Evolutionary conservation across 805 yeast species (phyloP).

Genomic region (Clavispora santaluciae): DNA sequence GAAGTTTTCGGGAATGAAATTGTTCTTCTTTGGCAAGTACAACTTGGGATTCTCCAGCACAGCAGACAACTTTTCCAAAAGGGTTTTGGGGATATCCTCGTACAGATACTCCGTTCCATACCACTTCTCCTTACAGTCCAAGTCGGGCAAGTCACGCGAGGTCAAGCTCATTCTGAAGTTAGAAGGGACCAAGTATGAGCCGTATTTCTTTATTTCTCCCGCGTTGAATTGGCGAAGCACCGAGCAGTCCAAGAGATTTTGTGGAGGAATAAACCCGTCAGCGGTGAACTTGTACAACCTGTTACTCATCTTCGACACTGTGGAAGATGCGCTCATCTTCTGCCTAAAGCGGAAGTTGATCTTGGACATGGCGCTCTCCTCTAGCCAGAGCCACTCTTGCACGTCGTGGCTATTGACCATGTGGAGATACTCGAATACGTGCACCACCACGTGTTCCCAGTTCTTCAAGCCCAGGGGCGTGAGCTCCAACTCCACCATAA

Average conservation of each 20-base stretch:
- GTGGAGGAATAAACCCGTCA: slow-evolving; percentile 51
- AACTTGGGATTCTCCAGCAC: slow-evolving; percentile 29
- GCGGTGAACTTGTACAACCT: slow-evolving; percentile 46
- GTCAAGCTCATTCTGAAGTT: slow-evolving; percentile 61
- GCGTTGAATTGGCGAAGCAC: slow-evolving; percentile 59
- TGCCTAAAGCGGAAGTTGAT: slow-evolving; percentile 77
- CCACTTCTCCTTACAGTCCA: slow-evolving; percentile 66
- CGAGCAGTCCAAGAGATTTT: slow-evolving; percentile 52
- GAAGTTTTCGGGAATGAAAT: slow-evolving; percentile 78
- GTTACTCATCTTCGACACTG: slow-evolving; percentile 67
- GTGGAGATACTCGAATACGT: slow-evolving; percentile 69
- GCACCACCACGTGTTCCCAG: slow-evolving; percentile 55
- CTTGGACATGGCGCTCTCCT: slow-evolving; percentile 61
- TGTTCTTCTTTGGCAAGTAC: slow-evolving; percentile 68
- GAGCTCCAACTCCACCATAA: slow-evolving; percentile 68
- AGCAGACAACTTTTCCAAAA: slow-evolving; percentile 29
- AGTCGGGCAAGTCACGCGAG: slow-evolving; percentile 43
- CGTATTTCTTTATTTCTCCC: slow-evolving; percentile 45
- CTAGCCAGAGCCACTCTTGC: slow-evolving; percentile 76
- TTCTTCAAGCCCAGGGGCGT: slow-evolving; percentile 66
- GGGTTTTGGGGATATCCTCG: slow-evolving; percentile 37
- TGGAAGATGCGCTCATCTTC: slow-evolving; percentile 63
- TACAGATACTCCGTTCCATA: slow-evolving; percentile 79
- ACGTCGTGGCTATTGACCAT: slow-evolving; percentile 55
- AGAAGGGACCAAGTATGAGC: slow-evolving; percentile 45